Base-by-base conservation (phyloP, 2,329 filamentous ascomycete genomes). In the Trichoderma sp. region DNA sequence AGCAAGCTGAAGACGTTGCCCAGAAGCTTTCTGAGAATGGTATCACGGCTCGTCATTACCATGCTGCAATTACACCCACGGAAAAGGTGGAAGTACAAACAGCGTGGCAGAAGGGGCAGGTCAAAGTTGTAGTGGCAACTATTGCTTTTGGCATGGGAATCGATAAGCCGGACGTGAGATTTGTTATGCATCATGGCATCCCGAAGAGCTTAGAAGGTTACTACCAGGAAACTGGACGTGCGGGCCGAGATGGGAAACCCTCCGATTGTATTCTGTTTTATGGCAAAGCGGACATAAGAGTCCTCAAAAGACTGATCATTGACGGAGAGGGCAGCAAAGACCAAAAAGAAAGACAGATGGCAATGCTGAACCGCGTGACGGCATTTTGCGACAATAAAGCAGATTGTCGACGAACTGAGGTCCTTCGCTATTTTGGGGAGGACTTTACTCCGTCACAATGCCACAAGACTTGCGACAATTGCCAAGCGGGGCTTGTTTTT, bases 61-160 rank as follows among this genome's bases (percentile, higher is more conserved):
- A 99, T 80, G 96, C 95, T 14, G 89, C 86, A 6, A 90, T 99
- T 82, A 83, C 89, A 2, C 80, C 91, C 0, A 83, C 87, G 5
- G 88, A 92, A 66, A 95, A 95, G 79, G 85, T 86, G 1, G 80
- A 86, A 7, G 88, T 96, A 5, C 95, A 98, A 80, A 88, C 88
- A 73, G 82, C 90, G 34, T 99, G 96, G 96, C 96, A 99, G 80
- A 84, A 83, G 57, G 94, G 94, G 6, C 83, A 85, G 66, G 88
- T 91, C 77, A 92, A 97, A 76, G 93, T 99, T 39, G 97, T 99
- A 57, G 96, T 99, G 64, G 97, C 96, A 24, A 99, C 96, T 0
- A 98, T 99, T 80, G 96, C 96, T 28, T 99, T 99, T 79, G 96
- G 96, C 7, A 99, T 99, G 96, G 96, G 96, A n/a, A 99, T 99